These are phyloP conservation scores for Bipolaris zeicola DNA, from an alignment of 2,329 filamentous ascomycete genomes.

Conservation along the genomic window DNA sequence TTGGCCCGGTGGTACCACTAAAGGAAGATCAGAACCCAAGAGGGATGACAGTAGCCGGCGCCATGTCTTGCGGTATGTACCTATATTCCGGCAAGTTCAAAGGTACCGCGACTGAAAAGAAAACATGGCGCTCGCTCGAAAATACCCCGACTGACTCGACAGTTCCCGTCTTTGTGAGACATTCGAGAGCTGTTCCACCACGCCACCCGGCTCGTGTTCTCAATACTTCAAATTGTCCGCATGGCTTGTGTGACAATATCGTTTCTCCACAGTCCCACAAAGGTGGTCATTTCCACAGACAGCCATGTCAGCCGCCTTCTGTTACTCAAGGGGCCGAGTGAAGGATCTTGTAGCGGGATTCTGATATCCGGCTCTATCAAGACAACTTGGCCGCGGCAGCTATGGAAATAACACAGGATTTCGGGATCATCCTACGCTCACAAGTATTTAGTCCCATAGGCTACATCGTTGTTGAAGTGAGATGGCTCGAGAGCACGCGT, in stretches of 20 bases:
- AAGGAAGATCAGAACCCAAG: neutral
- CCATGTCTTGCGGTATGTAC: neutral
- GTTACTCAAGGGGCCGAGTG: neutral
- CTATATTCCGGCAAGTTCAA: neutral
- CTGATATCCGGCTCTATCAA: neutral
- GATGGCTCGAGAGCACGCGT: neutral
- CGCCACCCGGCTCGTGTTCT: neutral
- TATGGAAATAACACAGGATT: neutral
- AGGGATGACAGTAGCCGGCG: neutral
- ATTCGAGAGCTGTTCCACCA: neutral
- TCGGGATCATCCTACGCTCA: neutral
- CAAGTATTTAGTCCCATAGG: neutral
- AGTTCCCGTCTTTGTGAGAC: neutral
- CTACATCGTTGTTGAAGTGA: slow-evolving; percentile 1
- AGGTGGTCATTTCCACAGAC: neutral
- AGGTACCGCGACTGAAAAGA: neutral
- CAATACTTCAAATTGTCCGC: neutral
- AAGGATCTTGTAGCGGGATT: neutral
- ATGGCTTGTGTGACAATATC: slow-evolving; percentile 2
- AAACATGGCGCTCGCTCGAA: neutral
- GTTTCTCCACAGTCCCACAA: slow-evolving; percentile 16
- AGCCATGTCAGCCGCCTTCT: neutral
- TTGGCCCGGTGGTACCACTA: neutral
- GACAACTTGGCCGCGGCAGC: no score
- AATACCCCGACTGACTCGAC: neutral